Percentiles rank a stretch among this genome's conserved stretches.
These are phyloP conservation scores for Cercophora samala DNA, from an alignment of 495 filamentous ascomycete genomes.

Conservation along the genomic window DNA sequence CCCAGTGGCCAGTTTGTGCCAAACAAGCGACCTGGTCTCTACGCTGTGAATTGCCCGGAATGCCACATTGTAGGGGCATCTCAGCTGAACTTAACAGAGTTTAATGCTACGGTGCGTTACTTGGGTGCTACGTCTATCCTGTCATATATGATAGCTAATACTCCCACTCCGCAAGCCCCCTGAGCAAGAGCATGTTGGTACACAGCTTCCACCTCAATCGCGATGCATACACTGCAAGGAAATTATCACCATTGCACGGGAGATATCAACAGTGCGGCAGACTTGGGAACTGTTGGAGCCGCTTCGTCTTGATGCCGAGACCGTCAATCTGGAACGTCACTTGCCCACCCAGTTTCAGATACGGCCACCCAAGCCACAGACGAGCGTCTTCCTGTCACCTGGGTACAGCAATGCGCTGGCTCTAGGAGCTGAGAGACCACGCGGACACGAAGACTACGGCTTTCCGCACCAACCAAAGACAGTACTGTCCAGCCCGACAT, in stretches of 20 bases:
- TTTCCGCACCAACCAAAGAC: background rate
- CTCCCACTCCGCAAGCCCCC: conserved; percentile 20
- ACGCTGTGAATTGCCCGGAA: conserved; percentile 31
- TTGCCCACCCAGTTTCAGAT: conserved; percentile 34
- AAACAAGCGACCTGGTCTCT: conserved; percentile 29
- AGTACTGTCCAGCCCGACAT: background rate
- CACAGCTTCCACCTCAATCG: conserved; percentile 26
- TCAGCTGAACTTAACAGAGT: conserved; percentile 26
- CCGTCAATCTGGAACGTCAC: conserved; percentile 38
- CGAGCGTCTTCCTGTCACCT: conserved; percentile 17
- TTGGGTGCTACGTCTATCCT: background rate
- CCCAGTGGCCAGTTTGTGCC: conserved; percentile 26
- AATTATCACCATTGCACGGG: conserved; percentile 31
- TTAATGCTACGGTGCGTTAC: conserved; percentile 30
- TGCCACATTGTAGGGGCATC: conserved; percentile 35
- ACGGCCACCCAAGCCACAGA: conserved; percentile 28
- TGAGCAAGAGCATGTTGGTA: conserved; percentile 10
- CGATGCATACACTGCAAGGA: conserved; percentile 32
- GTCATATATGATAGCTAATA: background rate
- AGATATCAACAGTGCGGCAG: conserved; percentile 29
- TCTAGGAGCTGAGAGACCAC: background rate
- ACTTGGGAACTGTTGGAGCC: conserved; percentile 35
- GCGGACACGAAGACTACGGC: background rate
- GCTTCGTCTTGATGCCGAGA: conserved; percentile 34
- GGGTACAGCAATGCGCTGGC: conserved; percentile 15